Base-by-base conservation (phyloP, 306 rosid genomes). In the Adenanthera pavonina region DNA sequence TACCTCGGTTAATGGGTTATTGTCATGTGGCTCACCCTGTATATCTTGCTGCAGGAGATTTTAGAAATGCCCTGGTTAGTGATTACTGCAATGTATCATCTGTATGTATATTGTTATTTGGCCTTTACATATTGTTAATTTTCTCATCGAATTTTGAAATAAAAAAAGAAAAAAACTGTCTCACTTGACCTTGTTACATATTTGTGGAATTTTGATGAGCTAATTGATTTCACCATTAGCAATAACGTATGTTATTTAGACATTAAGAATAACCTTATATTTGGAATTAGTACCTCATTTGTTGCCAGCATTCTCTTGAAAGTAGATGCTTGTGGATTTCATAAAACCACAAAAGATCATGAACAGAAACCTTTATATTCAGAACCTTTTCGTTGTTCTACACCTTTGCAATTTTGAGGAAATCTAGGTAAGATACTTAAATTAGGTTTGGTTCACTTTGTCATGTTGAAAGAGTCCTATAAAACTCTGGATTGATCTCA, bases 1-100 rank as follows among this genome's bases (percentile, higher is more conserved):
- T 95, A 57, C 99, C 99, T 8, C 95, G 94, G 77, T 84, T 95
- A 88, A 95, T 95, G 99, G 98, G 99, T 67, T 95, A 95, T 84
- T 93, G 99, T 85, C 99, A 95, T 78, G 99, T 95, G 61, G 94
- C 92, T 80, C 94, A 89, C 76, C 99, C 99, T 79, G 88, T 91
- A 56, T 95, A 93, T 87, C 92, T 95, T 71, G 95, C 97, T 40
- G 67, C 95, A 3, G 93, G 99, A 81, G 92, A 73, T 82, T 81
- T 92, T 80, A 81, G 59, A 38, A 82, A 88, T 81, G 91, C 96
- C 36, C 80, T 91, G 81, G 97, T 95, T 75, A 76, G 96, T 90
- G 43, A 15, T 81, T 84, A 77, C 16, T 46, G 47, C 80, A 68
- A 13, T 64, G 69, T 74, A 72, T 70, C 57, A 2, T 34, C 20